Evolutionary conservation across 148 eudicot genomes (phyloP).

Genomic region (Amaranthus palmeri): DNA sequence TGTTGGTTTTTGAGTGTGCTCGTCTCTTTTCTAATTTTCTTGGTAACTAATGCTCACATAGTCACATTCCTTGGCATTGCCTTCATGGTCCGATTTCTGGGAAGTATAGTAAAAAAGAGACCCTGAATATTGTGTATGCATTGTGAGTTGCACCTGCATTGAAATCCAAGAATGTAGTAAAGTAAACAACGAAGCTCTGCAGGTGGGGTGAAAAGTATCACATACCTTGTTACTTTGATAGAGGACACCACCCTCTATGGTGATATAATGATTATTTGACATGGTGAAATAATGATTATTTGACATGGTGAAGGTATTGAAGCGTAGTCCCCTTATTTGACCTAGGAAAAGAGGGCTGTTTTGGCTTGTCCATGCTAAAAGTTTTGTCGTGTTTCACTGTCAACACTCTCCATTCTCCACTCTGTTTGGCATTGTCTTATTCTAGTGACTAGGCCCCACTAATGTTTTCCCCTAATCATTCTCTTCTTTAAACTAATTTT

Average conservation of each 20-base stretch:
- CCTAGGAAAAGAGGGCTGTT: neutral
- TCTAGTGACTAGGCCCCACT: neutral
- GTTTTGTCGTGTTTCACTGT: neutral
- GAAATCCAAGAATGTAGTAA: no score
- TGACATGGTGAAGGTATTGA: no score
- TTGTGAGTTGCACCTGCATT: no score
- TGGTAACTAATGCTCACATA: neutral
- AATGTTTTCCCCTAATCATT: slow-evolving; percentile 1
- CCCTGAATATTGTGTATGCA: neutral
- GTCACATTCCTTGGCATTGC: neutral
- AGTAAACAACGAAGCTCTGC: no score
- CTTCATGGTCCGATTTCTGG: neutral
- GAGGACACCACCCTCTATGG: no score
- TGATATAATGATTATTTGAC: no score
- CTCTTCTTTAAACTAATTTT: slow-evolving; percentile 9
- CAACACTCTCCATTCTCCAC: neutral
- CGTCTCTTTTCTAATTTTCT: neutral
- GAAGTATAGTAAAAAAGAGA: neutral
- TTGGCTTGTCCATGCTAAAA: neutral
- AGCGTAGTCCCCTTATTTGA: no score
- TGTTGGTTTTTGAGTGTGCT: neutral
- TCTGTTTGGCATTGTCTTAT: neutral
- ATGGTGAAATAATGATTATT: no score
- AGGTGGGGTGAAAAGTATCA: no score
- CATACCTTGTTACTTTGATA: no score